Evolutionary conservation across 2,329 filamentous ascomycete species (phyloP), one percentile per base, ranked within the genome.

Genomic region (Chaetomiaceae sp.): DNA sequence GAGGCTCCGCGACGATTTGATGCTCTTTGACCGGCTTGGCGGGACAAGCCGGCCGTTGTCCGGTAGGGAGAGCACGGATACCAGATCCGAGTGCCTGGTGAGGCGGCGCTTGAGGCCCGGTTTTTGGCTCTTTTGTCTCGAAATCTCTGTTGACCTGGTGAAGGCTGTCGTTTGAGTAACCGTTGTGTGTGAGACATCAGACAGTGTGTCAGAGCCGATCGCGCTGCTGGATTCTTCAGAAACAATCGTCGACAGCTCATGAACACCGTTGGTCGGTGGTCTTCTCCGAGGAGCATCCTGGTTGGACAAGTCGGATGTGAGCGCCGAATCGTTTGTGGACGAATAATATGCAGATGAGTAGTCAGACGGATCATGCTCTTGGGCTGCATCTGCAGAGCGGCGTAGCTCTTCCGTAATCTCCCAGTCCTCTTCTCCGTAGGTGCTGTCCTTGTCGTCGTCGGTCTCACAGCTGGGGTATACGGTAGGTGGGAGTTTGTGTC

Each of bases 81-180:
- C 88, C 19, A 98, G 74, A 64, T 98, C 93, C 14, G 89, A 89
- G 65, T 97, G 90, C 49, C 87, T 95, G 4, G 90, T 95, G 32
- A 95, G 75, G 49, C 86, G 81, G 52, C 88, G 79, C 63, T 85
- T 88, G 27, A 88, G 69, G 35, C 72, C 74, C 1, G 74, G 50
- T 51, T 69, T 74, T 56, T 72, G 70, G 64, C 56, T 75, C 59
- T 62, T 72, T 66, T 62, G 69, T 47, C 65, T 69, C 51, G 68
- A 75, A 52, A 68, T 54, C 7, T 64, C 68, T 15, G 68, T 69
- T 22, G 68, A 72, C 53, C 69, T 70, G 6, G 73, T 75, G 47
- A 75, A 59, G 27, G 65, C 63, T 7, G 74, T 75, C 9, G 71
- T 71, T 50, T 78, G 74, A 3, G 76, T 79, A 26, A 78, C 56